Percentiles rank a stretch among this genome's conserved stretches.
These are phyloP conservation scores for Closterium sp. DNA, from an alignment of 139 green algal species.

Conservation along the genomic window DNA sequence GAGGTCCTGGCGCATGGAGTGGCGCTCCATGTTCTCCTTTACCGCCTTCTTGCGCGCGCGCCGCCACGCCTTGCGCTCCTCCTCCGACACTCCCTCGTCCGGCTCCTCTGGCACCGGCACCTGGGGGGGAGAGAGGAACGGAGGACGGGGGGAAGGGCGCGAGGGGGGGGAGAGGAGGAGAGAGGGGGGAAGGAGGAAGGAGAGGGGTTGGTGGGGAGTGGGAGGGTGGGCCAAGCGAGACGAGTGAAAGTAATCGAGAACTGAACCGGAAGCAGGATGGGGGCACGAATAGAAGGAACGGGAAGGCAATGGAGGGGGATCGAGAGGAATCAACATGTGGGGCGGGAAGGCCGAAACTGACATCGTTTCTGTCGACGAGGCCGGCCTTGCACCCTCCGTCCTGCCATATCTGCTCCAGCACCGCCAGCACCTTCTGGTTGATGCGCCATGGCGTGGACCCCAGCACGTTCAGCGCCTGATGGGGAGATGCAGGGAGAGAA, in stretches of 20 bases:
- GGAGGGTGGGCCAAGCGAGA: background rate
- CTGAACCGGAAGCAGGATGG: background rate
- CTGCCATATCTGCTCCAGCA: conserved; percentile 37
- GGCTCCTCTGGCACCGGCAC: background rate
- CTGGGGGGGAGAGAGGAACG: background rate
- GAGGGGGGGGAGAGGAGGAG: background rate
- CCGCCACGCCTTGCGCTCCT: background rate
- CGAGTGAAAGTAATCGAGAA: background rate
- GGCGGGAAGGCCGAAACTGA: background rate
- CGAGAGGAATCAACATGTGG: no score
- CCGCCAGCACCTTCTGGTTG: conserved; percentile 11
- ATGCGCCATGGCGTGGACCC: conserved; percentile 35
- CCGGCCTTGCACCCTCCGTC: conserved; percentile 23
- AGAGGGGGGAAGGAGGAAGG: background rate
- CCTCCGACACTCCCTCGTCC: background rate
- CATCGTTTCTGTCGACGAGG: background rate
- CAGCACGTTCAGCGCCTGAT: conserved; percentile 37
- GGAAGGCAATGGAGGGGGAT: background rate
- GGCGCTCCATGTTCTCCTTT: conserved; percentile 23
- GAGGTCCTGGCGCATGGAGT: conserved; percentile 33
- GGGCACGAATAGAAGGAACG: background rate
- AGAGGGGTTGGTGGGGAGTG: background rate
- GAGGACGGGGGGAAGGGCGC: background rate
- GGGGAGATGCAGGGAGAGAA: background rate
- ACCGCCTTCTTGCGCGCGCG: background rate